Conservation (phyloP, 2,329 filamentous ascomycete species). For the Trichoderma polysporum region DNA sequence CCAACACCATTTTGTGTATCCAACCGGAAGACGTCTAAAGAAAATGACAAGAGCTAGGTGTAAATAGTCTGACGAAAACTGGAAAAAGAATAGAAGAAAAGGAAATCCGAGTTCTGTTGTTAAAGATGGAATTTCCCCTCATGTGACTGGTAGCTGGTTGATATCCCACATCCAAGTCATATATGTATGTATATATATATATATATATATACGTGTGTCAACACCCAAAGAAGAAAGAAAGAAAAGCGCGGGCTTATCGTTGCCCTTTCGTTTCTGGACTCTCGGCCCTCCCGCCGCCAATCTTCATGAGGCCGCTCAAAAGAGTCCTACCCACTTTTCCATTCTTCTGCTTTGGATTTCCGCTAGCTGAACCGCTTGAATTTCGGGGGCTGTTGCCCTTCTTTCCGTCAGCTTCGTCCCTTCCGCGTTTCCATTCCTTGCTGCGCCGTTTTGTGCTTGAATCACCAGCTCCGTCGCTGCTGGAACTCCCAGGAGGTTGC, state of each 20-base stretch:
- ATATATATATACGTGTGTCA: neutral
- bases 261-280: constrained; percentile 41
- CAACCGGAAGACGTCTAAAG: constrained; percentile 15
- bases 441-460: constrained; percentile 30
- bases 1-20: constrained; percentile 20
- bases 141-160: neutral
- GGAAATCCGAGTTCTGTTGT: neutral
- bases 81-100: constrained; percentile 14
- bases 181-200: neutral
- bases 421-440: constrained; percentile 35
- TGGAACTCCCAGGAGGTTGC: constrained; percentile 50
- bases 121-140: neutral
- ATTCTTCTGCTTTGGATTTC: constrained; percentile 38
- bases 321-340: constrained; percentile 44
- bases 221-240: neutral
- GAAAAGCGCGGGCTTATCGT: constrained; percentile 18
- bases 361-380: constrained; percentile 29
- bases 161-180: constrained; percentile 9
- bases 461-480: constrained; percentile 43
- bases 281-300: constrained; percentile 42
- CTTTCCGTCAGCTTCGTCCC: constrained; percentile 30
- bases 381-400: constrained; percentile 32
- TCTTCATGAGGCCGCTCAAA: constrained; percentile 46
- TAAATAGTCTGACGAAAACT: neutral
- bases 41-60: constrained; percentile 8